Percentiles rank a stretch among this genome's conserved stretches.
These are phyloP conservation scores for Sugiyamaella marilandica DNA, from an alignment of 805 yeast genomes.

Conservation along the genomic window DNA sequence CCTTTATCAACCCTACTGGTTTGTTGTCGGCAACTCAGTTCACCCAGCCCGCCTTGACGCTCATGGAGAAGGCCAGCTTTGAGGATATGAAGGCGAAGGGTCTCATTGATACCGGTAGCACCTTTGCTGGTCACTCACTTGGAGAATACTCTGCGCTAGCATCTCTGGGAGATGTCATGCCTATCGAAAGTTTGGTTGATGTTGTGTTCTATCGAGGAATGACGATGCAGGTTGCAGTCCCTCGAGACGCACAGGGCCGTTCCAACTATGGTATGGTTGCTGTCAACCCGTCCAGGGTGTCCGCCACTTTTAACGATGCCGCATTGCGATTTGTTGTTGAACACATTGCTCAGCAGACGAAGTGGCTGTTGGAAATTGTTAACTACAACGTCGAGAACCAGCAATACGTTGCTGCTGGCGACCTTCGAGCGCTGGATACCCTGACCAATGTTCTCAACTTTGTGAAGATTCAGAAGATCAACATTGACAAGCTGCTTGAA, in stretches of 20 bases:
- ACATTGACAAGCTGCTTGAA: slow-evolving; percentile 81
- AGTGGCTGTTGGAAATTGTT: slow-evolving; percentile 95
- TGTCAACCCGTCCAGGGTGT: slow-evolving; percentile 91
- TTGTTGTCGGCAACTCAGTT: slow-evolving; percentile 96
- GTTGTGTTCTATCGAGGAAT: slow-evolving; percentile 99
- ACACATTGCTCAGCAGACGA: slow-evolving; percentile 74
- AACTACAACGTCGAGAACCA: slow-evolving; percentile 97
- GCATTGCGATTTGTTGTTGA: slow-evolving; percentile 93
- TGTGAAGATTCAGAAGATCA: slow-evolving; percentile 89
- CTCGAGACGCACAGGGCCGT: slow-evolving; percentile 91
- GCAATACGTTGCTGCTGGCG: slow-evolving; percentile 99
- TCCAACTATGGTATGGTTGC: slow-evolving; percentile 99
- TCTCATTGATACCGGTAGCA: slow-evolving; percentile 83
- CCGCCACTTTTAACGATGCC: slow-evolving; percentile 82
- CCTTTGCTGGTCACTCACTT: slow-evolving; percentile 98
- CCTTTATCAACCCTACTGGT: slow-evolving; percentile 91
- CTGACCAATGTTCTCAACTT: slow-evolving; percentile 90
- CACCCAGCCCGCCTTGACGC: slow-evolving; percentile 97
- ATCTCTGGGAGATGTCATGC: slow-evolving; percentile 97
- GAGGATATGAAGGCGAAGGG: slow-evolving; percentile 98
- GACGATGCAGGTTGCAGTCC: slow-evolving; percentile 99
- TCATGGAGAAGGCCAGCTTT: slow-evolving; percentile 98
- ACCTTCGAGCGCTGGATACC: slow-evolving; percentile 89
- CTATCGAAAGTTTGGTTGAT: slow-evolving; percentile 93
- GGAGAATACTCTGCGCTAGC: slow-evolving; percentile 99